Conservation (phyloP, 345 rosid species). For the Bruguiera sexangula region DNA sequence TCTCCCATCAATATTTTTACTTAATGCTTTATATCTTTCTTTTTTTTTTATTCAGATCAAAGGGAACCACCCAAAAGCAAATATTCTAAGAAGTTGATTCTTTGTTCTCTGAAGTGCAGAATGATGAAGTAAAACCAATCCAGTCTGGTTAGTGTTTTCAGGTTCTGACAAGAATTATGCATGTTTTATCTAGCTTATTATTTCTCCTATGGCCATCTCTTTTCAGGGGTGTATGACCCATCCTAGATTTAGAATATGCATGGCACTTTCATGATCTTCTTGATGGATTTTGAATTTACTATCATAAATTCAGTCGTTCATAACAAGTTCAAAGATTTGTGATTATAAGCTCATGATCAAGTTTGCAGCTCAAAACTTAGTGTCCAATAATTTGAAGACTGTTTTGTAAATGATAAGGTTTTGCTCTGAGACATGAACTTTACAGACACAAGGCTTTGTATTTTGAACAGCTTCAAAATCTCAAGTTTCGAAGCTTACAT, state of each 20-base stretch:
- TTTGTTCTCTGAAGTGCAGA: slow-evolving; percentile 50
- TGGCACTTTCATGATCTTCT: not conserved
- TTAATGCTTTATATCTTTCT: slow-evolving; percentile 7
- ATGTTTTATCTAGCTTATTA: slow-evolving; percentile 8
- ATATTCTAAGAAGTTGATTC: slow-evolving; percentile 57
- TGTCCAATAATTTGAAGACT: not conserved
- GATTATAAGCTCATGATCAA: not conserved
- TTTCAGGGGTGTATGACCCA: not conserved
- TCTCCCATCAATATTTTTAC: slow-evolving; percentile 1
- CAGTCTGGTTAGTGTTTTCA: slow-evolving; percentile 32
- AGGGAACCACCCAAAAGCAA: slow-evolving; percentile 58
- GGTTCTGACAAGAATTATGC: slow-evolving; percentile 11
- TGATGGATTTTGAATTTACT: not conserved
- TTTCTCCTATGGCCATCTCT: not conserved
- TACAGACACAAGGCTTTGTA: no score
- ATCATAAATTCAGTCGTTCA: not conserved
- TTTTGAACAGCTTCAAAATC: not conserved
- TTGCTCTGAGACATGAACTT: not conserved
- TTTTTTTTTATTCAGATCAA: slow-evolving; percentile 47
- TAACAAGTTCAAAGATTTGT: not conserved
- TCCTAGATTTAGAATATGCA: not conserved
- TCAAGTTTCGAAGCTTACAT: slow-evolving; percentile 10
- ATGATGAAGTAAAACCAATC: slow-evolving; percentile 32
- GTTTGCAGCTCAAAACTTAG: slow-evolving; percentile 2
- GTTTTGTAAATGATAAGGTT: not conserved